These are phyloP conservation scores for Gracilaria domingensis DNA, from an alignment of 23 red algal species.

Conservation along the genomic window DNA sequence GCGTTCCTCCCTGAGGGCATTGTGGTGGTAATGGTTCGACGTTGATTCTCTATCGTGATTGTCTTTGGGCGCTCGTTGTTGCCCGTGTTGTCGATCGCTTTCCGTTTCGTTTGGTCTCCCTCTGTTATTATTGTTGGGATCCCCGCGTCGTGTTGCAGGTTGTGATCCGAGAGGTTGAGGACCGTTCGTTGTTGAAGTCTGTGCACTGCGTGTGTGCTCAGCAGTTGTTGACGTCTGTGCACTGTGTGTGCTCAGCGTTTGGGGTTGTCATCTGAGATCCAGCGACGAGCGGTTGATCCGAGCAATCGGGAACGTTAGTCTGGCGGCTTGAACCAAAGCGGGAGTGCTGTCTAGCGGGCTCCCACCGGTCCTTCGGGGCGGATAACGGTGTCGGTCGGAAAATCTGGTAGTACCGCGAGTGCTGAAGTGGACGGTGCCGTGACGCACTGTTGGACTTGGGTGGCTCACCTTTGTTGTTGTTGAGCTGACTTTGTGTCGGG, in stretches of 20 bases:
- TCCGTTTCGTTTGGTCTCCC: conserved; percentile 10
- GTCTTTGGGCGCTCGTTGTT: conserved; percentile 22
- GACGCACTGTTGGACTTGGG: background rate
- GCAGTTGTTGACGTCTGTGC: conserved; percentile 2
- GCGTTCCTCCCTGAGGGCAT: conserved; percentile 57
- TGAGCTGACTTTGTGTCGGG: background rate
- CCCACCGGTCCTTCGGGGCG: conserved; percentile 32
- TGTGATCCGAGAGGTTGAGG: conserved; percentile 40
- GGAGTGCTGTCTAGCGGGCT: conserved; percentile 27
- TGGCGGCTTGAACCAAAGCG: conserved; percentile 24
- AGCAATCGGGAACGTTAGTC: conserved; percentile 21
- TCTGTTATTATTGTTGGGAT: conserved; percentile 18
- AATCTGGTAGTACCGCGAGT: conserved; percentile 2
- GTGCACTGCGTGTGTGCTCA: background rate
- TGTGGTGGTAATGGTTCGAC: conserved; percentile 44
- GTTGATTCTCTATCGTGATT: conserved; percentile 14
- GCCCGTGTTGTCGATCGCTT: conserved; percentile 35
- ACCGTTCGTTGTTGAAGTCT: conserved; percentile 25
- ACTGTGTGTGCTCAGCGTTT: conserved; percentile 15
- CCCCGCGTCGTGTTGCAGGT: conserved; percentile 33
- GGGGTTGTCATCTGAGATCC: background rate
- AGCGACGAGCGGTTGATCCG: conserved; percentile 38
- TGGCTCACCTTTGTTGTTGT: background rate
- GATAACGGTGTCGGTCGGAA: conserved; percentile 30
- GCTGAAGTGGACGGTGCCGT: conserved; percentile 13